phyloP scores from a whole-genome alignment of 2,329 filamentous ascomycete genomes.

The Lecanoromycetidae sp. region DNA sequence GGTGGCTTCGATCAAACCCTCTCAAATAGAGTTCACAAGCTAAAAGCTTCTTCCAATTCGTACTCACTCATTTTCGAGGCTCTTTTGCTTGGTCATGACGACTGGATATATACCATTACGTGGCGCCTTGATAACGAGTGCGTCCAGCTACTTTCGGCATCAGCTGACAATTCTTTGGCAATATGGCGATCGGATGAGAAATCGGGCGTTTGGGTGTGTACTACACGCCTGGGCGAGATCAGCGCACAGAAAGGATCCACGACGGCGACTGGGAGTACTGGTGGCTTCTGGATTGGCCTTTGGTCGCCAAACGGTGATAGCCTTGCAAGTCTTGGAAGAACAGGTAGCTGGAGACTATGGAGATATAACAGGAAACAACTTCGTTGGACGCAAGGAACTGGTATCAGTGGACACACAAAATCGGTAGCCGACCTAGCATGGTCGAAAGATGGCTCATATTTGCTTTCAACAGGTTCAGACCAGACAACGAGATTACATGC shows the following conservation, averaged over 20 bases:
- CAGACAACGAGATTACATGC: conserved; percentile 86
- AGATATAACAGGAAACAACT: conserved; percentile 48
- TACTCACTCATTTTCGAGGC: conserved; percentile 89
- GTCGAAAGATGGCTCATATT: conserved; percentile 68
- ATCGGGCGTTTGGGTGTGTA: conserved; percentile 86
- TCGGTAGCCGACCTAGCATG: conserved; percentile 74
- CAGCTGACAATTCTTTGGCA: conserved; percentile 86
- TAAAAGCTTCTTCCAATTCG: conserved; percentile 49
- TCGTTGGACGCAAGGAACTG: conserved; percentile 64
- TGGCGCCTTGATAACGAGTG: conserved; percentile 52
- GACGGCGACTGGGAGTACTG: conserved; percentile 87
- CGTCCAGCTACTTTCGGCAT: conserved; percentile 71
- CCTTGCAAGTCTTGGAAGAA: conserved; percentile 74
- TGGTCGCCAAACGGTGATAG: conserved; percentile 70
- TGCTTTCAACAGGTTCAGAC: conserved; percentile 80
- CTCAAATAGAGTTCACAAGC: conserved; percentile 77
- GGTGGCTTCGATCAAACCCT: conserved; percentile 52
- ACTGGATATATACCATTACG: conserved; percentile 87
- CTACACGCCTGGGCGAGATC: conserved; percentile 78
- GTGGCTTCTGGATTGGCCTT: conserved; percentile 90
- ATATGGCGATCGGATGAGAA: conserved; percentile 78
- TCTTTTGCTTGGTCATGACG: conserved; percentile 84
- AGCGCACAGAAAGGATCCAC: conserved; percentile 91
- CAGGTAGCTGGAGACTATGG: conserved; percentile 90
- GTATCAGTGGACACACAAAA: conserved; percentile 71